phyloP scores from a whole-genome alignment of 495 filamentous ascomycete species.

The Aspergillus sclerotiicarbonarius region DNA sequence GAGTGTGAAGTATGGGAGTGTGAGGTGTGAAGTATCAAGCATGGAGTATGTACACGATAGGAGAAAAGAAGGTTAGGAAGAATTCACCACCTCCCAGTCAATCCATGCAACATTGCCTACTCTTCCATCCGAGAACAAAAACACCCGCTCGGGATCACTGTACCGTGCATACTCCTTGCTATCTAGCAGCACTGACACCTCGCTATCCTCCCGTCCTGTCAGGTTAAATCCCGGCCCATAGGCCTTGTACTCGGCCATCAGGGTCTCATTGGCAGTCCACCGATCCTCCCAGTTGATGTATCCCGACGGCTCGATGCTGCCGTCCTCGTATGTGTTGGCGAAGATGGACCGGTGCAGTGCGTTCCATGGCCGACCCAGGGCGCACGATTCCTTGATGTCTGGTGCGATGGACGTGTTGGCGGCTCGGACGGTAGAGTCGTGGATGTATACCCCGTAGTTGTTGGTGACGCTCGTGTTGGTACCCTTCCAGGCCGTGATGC shows the following conservation, averaged over 20 bases:
- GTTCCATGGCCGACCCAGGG: conserved; percentile 61
- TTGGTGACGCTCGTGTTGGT: conserved; percentile 61
- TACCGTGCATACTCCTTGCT: conserved; percentile 40
- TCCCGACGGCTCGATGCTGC: conserved; percentile 46
- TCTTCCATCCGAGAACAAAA: conserved; percentile 45
- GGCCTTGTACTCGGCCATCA: conserved; percentile 55
- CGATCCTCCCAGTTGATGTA: conserved; percentile 52
- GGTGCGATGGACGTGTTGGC: conserved; percentile 50
- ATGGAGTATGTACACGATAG: too few species aligned
- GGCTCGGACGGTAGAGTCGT: conserved; percentile 45
- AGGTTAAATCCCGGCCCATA: conserved; percentile 56
- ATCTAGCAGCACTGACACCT: conserved; percentile 44
- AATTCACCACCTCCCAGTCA: conserved; percentile 34
- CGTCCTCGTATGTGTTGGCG: conserved; percentile 51
- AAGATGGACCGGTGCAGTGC: conserved; percentile 52
- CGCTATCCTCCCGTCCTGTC: conserved; percentile 40
- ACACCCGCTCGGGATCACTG: conserved; percentile 50
- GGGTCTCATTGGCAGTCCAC: conserved; percentile 39
- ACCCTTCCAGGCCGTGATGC: conserved; percentile 66
- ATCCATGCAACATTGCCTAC: conserved; percentile 55
- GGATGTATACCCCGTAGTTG: conserved; percentile 62
- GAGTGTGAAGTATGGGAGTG: too few species aligned
- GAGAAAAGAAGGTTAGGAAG: conserved; percentile 3
- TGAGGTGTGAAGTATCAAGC: too few species aligned
- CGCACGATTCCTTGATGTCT: conserved; percentile 47